phyloP scores from a whole-genome alignment of 768 basidiomycete genomes.

The Podaxis mareebaensis region DNA sequence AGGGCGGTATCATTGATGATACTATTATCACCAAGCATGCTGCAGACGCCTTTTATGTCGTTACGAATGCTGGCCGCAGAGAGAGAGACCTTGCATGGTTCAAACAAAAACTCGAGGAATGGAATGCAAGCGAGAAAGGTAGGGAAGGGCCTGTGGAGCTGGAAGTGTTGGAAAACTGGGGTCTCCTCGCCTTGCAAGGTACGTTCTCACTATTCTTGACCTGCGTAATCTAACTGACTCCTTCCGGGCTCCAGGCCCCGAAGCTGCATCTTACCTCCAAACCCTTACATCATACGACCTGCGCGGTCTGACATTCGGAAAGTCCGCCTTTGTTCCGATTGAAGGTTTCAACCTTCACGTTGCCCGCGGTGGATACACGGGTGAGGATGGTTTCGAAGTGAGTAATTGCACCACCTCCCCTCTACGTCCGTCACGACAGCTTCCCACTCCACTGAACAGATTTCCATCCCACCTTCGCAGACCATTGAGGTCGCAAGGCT shows the following conservation, averaged over 20 bases:
- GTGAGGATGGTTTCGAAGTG: conserved; percentile 98
- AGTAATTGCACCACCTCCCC: conserved; percentile 7
- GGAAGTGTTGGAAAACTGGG: conserved; percentile 82
- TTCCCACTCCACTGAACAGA: conserved; percentile 42
- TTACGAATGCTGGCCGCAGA: conserved; percentile 92
- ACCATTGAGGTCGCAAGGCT: conserved; percentile 74
- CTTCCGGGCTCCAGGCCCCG: conserved; percentile 57
- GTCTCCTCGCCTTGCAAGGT: conserved; percentile 91
- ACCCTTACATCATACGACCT: conserved; percentile 75
- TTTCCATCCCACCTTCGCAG: conserved; percentile 82
- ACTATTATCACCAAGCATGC: conserved; percentile 88
- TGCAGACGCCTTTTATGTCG: conserved; percentile 82
- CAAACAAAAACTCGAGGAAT: conserved; percentile 61
- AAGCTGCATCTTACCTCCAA: conserved; percentile 81
- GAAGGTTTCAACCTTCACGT: conserved; percentile 83
- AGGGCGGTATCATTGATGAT: conserved; percentile 96
- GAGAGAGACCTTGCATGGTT: conserved; percentile 85
- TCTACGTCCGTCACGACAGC: neutral
- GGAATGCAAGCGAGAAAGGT: conserved; percentile 65
- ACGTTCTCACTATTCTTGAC: conserved; percentile 15
- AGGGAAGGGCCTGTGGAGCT: conserved; percentile 70
- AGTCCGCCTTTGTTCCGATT: conserved; percentile 77
- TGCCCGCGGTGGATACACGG: conserved; percentile 95
- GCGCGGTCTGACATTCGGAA: conserved; percentile 76
- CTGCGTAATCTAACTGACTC: neutral